Evolutionary conservation across 139 green algal genomes (phyloP), one percentile per base, ranked within the genome.

Genomic region (Chlorella sp.): DNA sequence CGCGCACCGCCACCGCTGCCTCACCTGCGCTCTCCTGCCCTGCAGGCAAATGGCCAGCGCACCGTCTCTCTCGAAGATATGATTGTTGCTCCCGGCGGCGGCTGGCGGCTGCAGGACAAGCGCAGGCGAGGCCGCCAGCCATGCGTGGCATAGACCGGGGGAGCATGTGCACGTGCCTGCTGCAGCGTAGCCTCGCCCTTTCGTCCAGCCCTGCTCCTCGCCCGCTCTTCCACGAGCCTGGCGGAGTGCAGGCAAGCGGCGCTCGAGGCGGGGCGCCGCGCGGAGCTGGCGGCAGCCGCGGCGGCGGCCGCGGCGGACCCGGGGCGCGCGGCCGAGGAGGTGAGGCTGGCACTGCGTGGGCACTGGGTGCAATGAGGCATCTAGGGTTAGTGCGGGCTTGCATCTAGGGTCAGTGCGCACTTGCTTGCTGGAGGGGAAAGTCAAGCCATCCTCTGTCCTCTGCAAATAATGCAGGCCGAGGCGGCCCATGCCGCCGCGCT

Each of bases 11-110:
- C n/a, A n/a, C n/a, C n/a, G n/a, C n/a, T n/a, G n/a, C n/a, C n/a
- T n/a, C n/a, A n/a, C n/a, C n/a, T n/a, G n/a, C n/a, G n/a, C n/a
- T n/a, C n/a, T n/a, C n/a, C n/a, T n/a, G n/a, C n/a, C n/a, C n/a
- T n/a, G 1, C 36, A 79, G 45, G 79, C 73, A 60, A 84, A 84
- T 41, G 73, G 73, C 41, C 67, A 73, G 48, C 73, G 72, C 50
- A 67, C 66, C 6, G 62, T 84, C 12, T 46, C 51, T 45, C 68
- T 84, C n/a, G 74, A 78, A 0, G 42, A 68, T 42, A 56, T 81
- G 60, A 27, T 84, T 4, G 27, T 70, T 12, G 8, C 21, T 7
- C 42, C 42, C 38, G 42, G 66, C 17, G 35, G n/a, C n/a, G n/a
- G n/a, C n/a, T n/a, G n/a, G n/a, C n/a, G n/a, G n/a, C n/a, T n/a